Evolutionary conservation across 2,329 filamentous ascomycete genomes (phyloP).

Genomic region (Periconia macrospinosa): DNA sequence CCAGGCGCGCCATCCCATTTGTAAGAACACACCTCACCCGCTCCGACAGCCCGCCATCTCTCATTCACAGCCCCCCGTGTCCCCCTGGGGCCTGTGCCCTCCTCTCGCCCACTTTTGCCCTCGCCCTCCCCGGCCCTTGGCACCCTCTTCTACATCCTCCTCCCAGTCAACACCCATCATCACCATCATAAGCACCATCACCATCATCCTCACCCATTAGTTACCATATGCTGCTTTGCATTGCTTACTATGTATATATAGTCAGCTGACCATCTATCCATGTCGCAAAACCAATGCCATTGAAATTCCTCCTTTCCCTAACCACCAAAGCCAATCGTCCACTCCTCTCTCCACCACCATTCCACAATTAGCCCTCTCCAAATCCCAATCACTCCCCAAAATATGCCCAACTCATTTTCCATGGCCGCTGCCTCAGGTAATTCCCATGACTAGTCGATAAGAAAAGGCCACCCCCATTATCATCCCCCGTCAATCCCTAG

Average conservation of each 20-base stretch:
- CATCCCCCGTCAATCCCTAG: too few relatives aligned
- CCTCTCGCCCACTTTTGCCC: background rate
- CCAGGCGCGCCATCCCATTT: background rate
- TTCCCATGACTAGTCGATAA: too few relatives aligned
- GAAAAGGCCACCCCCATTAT: too few relatives aligned
- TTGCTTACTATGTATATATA: background rate
- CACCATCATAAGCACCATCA: background rate
- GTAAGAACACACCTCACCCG: background rate
- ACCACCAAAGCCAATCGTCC: too few relatives aligned
- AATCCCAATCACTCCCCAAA: background rate
- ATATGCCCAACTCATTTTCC: background rate
- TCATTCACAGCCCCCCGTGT: too few relatives aligned
- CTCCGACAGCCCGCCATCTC: too few relatives aligned
- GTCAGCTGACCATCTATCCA: background rate
- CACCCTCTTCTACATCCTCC: constrained; percentile 15
- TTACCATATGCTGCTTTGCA: background rate
- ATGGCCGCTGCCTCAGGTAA: background rate
- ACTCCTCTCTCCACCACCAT: too few relatives aligned
- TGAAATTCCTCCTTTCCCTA: background rate
- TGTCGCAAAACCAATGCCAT: background rate
- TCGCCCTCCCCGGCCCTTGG: background rate
- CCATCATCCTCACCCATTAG: background rate
- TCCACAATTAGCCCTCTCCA: background rate
- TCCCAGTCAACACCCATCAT: background rate
- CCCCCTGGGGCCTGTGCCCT: too few relatives aligned